Evolutionary conservation across 1,139 yeast species (phyloP), one percentile per base, ranked within the genome.

Genomic region (Nakaseomyces kungkrabaensis): DNA sequence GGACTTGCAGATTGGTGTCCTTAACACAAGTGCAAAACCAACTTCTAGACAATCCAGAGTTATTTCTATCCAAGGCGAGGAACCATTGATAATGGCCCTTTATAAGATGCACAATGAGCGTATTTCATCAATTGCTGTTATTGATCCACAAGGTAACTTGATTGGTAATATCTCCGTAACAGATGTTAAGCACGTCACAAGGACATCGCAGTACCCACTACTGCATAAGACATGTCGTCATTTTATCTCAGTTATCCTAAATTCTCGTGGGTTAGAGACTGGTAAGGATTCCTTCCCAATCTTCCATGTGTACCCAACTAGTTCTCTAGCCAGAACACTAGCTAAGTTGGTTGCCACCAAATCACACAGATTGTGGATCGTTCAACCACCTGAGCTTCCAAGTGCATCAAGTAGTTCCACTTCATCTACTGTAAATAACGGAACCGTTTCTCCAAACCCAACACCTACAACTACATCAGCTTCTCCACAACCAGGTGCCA

Each of bases 241-340:
- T 67, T 92, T 90, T 64, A 80, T 92, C 53, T 81, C 95, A 36
- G 85, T 88, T 56, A 89, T 90, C 56, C 76, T 92, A 56, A 83
- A 86, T 59, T 83, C 83, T 55, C 82, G 96, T 62, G 98, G 97
- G 13, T 76, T 92, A 34, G 95, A 84, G 62, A 65, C 59, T 45
- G 92, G 89, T 63, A 89, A 90, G 68, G 98, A 92, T 71, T 90
- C 94, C 46, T 90, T 83, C 74, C 98, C 98, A 13, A 90, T 92
- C 46, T 92, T 92, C 76, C 96, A 90, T 67, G 96, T 90, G 33
- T 84, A 85, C 56, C 78, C 80, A 53, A 77, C 77, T 45, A 81
- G 94, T 11, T 82, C 94, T 0, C 75, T 92, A 47, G 95, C 90
- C 29, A 78, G 96, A 65, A 89, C 94, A 9, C 77, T 92, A 60